These are phyloP conservation scores for Fulvia fulva DNA, from an alignment of 2,329 filamentous ascomycete species.

Conservation along the genomic window DNA sequence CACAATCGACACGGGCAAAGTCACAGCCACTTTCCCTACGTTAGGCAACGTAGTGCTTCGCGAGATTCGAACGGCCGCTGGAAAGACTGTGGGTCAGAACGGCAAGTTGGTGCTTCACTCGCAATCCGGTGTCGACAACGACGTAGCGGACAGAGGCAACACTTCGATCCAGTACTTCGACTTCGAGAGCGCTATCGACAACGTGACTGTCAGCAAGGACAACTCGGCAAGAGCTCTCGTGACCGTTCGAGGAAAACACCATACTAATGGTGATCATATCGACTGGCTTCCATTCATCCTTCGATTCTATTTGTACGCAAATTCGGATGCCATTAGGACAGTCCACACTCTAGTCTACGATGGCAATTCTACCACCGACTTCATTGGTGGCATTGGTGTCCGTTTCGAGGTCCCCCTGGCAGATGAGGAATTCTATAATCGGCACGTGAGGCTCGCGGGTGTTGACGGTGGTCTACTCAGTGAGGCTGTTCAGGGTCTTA, in stretches of 20 bases:
- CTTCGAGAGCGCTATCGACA: conserved; percentile 51
- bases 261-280: conserved; percentile 34
- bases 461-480: conserved; percentile 53
- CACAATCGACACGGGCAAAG: conserved; percentile 33
- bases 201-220: conserved; percentile 46
- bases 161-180: conserved; percentile 40
- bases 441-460: conserved; percentile 56
- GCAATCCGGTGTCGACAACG: conserved; percentile 45
- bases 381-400: conserved; percentile 54
- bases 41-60: conserved; percentile 32
- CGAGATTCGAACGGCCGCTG: conserved; percentile 32
- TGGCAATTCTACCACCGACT: conserved; percentile 46
- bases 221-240: conserved; percentile 40
- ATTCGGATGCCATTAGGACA: conserved; percentile 53
- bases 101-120: conserved; percentile 50
- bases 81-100: conserved; percentile 40
- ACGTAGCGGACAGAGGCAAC: conserved; percentile 35
- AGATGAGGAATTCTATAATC: conserved; percentile 53
- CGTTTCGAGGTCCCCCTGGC: conserved; percentile 54
- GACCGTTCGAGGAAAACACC: conserved; percentile 41
- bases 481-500: conserved; percentile 58
- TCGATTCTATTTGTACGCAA: conserved; percentile 57
- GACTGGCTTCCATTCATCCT: conserved; percentile 54
- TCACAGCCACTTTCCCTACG: conserved; percentile 34
- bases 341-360: conserved; percentile 58